Conservation (phyloP, 345 rosid species). For the Chamaenerion angustifolium region DNA sequence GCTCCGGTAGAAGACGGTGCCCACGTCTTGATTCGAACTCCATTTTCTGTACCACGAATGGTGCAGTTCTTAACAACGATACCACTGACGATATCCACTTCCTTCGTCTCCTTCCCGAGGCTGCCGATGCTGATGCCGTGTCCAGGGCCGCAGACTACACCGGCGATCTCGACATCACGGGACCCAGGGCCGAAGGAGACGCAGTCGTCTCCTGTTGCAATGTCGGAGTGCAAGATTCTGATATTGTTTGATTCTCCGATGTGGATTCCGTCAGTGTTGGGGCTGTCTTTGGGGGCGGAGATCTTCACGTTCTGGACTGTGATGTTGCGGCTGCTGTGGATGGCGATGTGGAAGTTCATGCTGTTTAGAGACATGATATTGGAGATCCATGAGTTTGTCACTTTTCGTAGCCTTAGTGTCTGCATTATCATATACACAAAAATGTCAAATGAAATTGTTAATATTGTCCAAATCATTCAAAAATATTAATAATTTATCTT, state of each 20-base stretch:
- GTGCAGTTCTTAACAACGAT: neutral
- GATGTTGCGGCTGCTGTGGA: neutral
- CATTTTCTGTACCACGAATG: constrained; percentile 2
- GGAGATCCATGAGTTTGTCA: no score
- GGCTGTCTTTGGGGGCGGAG: neutral
- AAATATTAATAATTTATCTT: no score
- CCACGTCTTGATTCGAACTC: constrained; percentile 11
- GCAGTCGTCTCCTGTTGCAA: constrained; percentile 10
- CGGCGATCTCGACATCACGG: no score
- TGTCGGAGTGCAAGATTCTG: neutral
- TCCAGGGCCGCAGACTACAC: constrained; percentile 7
- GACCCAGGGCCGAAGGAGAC: constrained; percentile 1
- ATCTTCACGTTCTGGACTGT: neutral
- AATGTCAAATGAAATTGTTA: no score
- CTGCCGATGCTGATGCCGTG: constrained; percentile 11
- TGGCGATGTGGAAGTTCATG: no score
- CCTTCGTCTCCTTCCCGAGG: constrained; percentile 4
- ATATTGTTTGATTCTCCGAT: neutral
- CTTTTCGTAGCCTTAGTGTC: no score
- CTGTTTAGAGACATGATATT: no score
- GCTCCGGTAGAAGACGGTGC: neutral
- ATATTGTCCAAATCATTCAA: no score
- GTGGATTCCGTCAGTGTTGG: constrained; percentile 3
- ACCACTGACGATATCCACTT: constrained; percentile 4
- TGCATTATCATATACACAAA: no score